Percentiles rank a stretch among this genome's conserved stretches.
Evolutionary conservation across 495 filamentous ascomycete genomes (phyloP).

Genomic region (Cudoniella acicularis): DNA sequence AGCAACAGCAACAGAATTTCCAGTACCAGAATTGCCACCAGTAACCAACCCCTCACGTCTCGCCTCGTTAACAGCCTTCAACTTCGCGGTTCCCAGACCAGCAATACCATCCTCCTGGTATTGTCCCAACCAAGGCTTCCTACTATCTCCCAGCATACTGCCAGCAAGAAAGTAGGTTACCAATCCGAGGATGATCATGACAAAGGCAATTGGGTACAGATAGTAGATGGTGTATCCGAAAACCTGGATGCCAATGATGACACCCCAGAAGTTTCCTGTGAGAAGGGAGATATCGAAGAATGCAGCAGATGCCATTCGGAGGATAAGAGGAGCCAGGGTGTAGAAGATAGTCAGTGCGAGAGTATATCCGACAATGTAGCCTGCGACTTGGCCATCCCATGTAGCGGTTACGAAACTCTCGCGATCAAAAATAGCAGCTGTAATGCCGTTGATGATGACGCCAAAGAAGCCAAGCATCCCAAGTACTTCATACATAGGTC

Average conservation of each 20-base stretch:
- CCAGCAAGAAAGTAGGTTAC: slow-evolving; percentile 80
- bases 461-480: slow-evolving; percentile 88
- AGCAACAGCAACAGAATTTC: no score
- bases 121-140: slow-evolving; percentile 90
- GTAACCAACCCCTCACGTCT: slow-evolving; percentile 15
- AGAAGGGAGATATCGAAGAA: slow-evolving; percentile 96
- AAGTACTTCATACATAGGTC: slow-evolving; percentile 89
- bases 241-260: slow-evolving; percentile 81
- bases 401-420: slow-evolving; percentile 59
- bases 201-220: slow-evolving; percentile 94
- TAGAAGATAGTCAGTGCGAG: slow-evolving; percentile 82
- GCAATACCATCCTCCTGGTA: slow-evolving; percentile 78
- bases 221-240: slow-evolving; percentile 80
- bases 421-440: slow-evolving; percentile 88
- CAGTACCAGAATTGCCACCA: no score
- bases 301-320: slow-evolving; percentile 83
- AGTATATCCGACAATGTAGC: slow-evolving; percentile 86
- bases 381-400: slow-evolving; percentile 66
- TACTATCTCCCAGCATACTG: slow-evolving; percentile 75
- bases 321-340: slow-evolving; percentile 75
- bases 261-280: slow-evolving; percentile 96
- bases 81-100: slow-evolving; percentile 84
- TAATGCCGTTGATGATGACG: slow-evolving; percentile 85
- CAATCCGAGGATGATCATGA: slow-evolving; percentile 79
- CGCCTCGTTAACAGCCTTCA: slow-evolving; percentile 62